Evolutionary conservation across 2,329 filamentous ascomycete genomes (phyloP), one percentile per base, ranked within the genome.

Genomic region (Sphaerostilbella broomeana): DNA sequence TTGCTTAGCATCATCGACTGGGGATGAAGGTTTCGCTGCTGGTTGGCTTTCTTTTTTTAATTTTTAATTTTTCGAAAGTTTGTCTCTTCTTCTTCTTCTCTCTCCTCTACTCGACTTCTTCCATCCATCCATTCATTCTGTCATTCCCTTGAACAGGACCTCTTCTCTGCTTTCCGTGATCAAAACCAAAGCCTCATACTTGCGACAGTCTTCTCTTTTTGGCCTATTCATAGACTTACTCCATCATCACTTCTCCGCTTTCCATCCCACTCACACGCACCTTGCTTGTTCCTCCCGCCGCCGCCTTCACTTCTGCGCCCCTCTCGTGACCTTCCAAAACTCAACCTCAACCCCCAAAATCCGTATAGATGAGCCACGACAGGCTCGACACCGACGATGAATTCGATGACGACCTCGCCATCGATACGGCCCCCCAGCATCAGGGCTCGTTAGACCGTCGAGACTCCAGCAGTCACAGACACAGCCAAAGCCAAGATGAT

Each of bases 341-440:
- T n/a, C n/a, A n/a, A n/a, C n/a, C n/a, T n/a, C n/a, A n/a, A n/a
- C n/a, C n/a, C n/a, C n/a, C n/a, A n/a, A 29, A 38, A 16, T n/a
- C 6, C 38, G 37, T 35, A 44, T 52, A 47, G 40, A 54, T 54
- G 51, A 50, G 44, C 35, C 33, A 47, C 40, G 45, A 45, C 22
- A 46, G 28, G 24, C 19, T 36, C 6, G 29, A 44, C 24, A 37
- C 35, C 46, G 43, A 49, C 17, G 39, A 47, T 44, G 50, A 46
- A 22, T 42, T 41, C 26, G 30, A 33, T 22, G 33, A 47, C 6
- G 36, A 36, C 17, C 36, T 42, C 36, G 36, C 39, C 32, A 34
- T 33, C 19, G 35, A 37, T 1, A 28, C 32, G 29, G 20, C 17
- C 22, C 35, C 17, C 25, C 39, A 38, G n/a, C 18, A 29, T 30